phyloP scores from a whole-genome alignment of 139 green algal genomes.

The Chlorella sp. region DNA sequence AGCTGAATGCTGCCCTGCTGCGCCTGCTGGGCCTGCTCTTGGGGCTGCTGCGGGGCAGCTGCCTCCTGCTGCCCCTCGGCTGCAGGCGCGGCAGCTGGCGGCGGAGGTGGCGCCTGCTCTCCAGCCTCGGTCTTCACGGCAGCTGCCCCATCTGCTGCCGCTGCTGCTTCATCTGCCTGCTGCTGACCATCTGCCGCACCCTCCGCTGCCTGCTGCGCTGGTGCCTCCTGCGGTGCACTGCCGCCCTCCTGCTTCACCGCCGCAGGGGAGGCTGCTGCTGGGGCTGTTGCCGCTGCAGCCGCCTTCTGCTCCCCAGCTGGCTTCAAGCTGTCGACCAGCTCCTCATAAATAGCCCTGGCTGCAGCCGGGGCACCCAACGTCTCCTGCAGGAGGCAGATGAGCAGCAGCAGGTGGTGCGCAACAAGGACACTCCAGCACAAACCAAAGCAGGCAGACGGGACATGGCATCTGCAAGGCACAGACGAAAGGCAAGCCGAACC shows the following conservation, averaged over 20 bases:
- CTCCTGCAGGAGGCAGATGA: background rate
- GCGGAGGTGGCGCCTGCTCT: background rate
- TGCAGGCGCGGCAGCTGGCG: background rate
- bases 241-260: background rate
- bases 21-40: background rate
- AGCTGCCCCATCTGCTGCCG: background rate
- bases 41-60: background rate
- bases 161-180: background rate
- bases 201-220: background rate
- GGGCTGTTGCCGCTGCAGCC: background rate
- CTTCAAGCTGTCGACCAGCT: conserved; percentile 38
- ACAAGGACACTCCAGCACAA: too few relatives aligned
- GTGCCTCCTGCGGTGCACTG: background rate
- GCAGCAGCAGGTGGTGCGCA: background rate
- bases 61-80: conserved; percentile 12
- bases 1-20: background rate
- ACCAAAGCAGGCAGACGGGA: background rate
- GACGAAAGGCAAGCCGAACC: too few relatives aligned
- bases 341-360: conserved; percentile 72
- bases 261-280: background rate
- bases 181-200: background rate
- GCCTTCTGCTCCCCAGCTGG: conserved; percentile 11
- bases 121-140: background rate
- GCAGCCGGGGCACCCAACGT: conserved; percentile 24
- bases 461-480: too few relatives aligned